Percentiles rank a stretch among this genome's conserved stretches.
phyloP scores from a whole-genome alignment of 345 rosid genomes.

The Hibiscus trionum region DNA sequence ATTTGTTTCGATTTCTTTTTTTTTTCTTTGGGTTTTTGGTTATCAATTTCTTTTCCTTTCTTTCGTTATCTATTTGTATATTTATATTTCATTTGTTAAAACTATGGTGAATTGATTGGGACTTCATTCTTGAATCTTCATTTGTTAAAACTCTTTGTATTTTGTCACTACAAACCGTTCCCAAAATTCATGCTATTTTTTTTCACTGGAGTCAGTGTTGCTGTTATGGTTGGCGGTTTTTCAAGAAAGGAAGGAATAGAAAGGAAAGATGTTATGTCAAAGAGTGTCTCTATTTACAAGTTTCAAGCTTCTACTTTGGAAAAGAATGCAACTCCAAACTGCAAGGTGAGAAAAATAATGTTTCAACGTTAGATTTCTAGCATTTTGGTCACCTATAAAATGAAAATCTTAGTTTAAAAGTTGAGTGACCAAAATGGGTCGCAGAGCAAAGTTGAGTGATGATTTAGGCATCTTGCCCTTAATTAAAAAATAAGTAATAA shows the following conservation, averaged over 20 bases:
- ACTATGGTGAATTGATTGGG: too few relatives aligned
- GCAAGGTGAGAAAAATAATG: slow-evolving; percentile 59
- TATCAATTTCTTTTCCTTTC: too few relatives aligned
- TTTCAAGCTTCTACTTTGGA: slow-evolving; percentile 94
- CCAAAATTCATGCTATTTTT: slow-evolving; percentile 20
- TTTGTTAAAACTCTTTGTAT: too few relatives aligned
- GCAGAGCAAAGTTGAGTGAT: too few relatives aligned
- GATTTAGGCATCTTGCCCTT: too few relatives aligned
- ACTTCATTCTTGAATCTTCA: too few relatives aligned
- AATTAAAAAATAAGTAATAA: too few relatives aligned
- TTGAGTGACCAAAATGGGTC: too few relatives aligned
- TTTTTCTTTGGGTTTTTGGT: too few relatives aligned
- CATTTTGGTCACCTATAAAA: neutral
- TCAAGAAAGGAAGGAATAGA: slow-evolving; percentile 99
- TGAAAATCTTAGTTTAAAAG: neutral
- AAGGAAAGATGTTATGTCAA: slow-evolving; percentile 97
- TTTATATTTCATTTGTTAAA: too few relatives aligned
- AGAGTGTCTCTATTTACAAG: slow-evolving; percentile 92
- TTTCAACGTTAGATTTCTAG: neutral
- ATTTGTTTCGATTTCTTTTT: too few relatives aligned
- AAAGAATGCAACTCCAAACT: slow-evolving; percentile 81
- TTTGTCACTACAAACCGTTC: slow-evolving; percentile 78
- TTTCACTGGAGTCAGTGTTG: slow-evolving; percentile 77
- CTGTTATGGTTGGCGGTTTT: slow-evolving; percentile 98
- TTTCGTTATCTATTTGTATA: too few relatives aligned